Base-by-base conservation (phyloP, 805 yeast genomes). In the Saccharomycopsis guyanensis region DNA sequence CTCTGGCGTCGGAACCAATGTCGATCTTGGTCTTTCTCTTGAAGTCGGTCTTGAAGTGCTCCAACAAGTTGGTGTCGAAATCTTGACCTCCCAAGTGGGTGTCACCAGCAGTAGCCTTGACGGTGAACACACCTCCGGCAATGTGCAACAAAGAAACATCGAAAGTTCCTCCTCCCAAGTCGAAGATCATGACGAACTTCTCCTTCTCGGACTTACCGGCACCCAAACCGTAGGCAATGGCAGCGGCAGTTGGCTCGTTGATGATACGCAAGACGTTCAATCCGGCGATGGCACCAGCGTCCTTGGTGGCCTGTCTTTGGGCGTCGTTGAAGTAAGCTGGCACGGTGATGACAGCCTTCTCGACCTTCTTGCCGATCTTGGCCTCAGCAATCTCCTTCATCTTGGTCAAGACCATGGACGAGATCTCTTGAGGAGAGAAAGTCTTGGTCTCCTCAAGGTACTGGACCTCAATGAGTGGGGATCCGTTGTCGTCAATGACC, bases 41-140 rank as follows among this genome's bases (percentile, higher is more conserved):
- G 87, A 91, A 91, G 66, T 89, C 97, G 62, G 80, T 77, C 73
- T 82, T 80, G 81, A 91, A 91, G 78, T 80, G 86, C 71, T 80
- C 91, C 59, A 89, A 84, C 67, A 91, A 77, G 82, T 89, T 86
- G 77, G 88, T 83, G 75, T 89, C 97, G 71, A 89, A 89, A 75
- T 89, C 97, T 78, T 89, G 96, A 80, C 97, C 97, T 80, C 97
- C 97, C 75, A 89, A 82, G 74, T 89, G 97, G 60, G 97, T 89
- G 76, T 89, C 96, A 86, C 97, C 97, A 62, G 96, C 95, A 58
- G 97, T 88, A 58, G 97, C 88, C 78, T 88, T 88, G 61, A 88
- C 97, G 68, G 88, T 91, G 77, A 88, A 88, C 62, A 88, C 86
- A 73, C 96, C 97, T 65, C 88, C 96, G 65, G 87, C 95, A 64